These are phyloP conservation scores for Phytopythium kandeliae DNA, from an alignment of 352 stramenopile genomes.

Conservation along the genomic window DNA sequence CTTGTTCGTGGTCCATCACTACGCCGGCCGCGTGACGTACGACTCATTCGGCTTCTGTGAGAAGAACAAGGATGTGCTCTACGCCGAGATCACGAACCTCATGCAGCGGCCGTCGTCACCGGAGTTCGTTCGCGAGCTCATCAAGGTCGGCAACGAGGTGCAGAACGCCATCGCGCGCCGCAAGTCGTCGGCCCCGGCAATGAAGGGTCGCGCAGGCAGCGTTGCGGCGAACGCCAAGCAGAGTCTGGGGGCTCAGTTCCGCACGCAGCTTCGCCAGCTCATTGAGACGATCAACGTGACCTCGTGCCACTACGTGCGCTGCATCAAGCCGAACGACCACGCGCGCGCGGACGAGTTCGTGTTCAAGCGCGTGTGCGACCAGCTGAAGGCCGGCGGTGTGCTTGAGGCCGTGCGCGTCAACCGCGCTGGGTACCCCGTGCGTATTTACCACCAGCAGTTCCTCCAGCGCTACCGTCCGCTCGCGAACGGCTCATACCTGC, in stretches of 20 bases:
- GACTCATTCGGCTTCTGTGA: conserved; percentile 94
- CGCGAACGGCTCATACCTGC: conserved; percentile 53
- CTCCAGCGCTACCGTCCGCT: conserved; percentile 86
- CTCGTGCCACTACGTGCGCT: conserved; percentile 86
- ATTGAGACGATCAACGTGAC: conserved; percentile 83
- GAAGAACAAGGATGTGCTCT: conserved; percentile 96
- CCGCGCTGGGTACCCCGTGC: conserved; percentile 96
- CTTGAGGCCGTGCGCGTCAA: conserved; percentile 98
- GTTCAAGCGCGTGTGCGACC: conserved; percentile 92
- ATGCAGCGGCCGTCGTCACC: conserved; percentile 70
- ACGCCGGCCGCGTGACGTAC: conserved; percentile 94
- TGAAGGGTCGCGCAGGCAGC: conserved; percentile 23
- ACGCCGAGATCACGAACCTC: conserved; percentile 87
- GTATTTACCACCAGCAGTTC: conserved; percentile 93
- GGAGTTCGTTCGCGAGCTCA: conserved; percentile 65
- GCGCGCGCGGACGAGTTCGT: conserved; percentile 83
- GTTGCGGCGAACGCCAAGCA: conserved; percentile 28
- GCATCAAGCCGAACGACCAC: conserved; percentile 93
- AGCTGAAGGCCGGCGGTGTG: conserved; percentile 97
- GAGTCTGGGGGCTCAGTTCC: conserved; percentile 83
- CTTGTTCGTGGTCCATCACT: conserved; percentile 96
- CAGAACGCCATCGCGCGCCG: conserved; percentile 16
- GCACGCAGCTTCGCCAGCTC: conserved; percentile 82
- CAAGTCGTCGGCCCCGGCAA: conserved; percentile 2
- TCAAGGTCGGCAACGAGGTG: conserved; percentile 28